Evolutionary conservation across 225 moss, liverwort and hornwort genomes (phyloP).

Genomic region (Ulota crispa): DNA sequence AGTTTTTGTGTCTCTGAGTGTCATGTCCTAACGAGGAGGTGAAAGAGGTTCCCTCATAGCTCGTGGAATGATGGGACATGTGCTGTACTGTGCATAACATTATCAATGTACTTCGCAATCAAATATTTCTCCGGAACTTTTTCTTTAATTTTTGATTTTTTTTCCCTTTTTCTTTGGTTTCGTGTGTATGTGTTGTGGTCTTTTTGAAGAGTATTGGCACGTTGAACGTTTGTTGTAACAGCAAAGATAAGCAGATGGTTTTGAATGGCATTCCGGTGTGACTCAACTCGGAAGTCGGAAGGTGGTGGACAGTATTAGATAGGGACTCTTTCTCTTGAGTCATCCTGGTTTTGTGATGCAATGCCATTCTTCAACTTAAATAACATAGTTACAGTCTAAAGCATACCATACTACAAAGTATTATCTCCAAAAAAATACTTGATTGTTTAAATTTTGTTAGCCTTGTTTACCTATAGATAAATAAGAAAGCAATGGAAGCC

Average conservation of each 20-base stretch:
- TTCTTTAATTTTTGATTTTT: neutral
- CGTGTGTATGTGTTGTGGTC: neutral
- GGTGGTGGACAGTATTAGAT: too few relatives aligned
- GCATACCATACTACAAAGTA: too few relatives aligned
- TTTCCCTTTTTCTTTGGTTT: neutral
- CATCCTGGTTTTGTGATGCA: too few relatives aligned
- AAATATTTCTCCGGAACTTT: slow-evolving; percentile 13
- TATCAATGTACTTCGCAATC: slow-evolving; percentile 35
- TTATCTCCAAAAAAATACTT: too few relatives aligned
- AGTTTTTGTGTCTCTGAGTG: slow-evolving; percentile 20
- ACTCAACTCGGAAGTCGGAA: neutral
- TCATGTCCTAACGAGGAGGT: slow-evolving; percentile 16
- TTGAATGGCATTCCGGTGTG: neutral
- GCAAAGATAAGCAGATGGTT: neutral
- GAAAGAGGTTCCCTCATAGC: slow-evolving; percentile 27
- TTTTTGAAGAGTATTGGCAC: neutral
- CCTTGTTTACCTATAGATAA: too few relatives aligned
- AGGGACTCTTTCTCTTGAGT: neutral
- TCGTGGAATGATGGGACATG: slow-evolving; percentile 22
- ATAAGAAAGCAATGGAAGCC: too few relatives aligned
- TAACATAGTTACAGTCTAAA: too few relatives aligned
- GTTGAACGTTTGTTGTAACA: too few relatives aligned
- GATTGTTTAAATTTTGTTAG: too few relatives aligned
- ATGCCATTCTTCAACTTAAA: too few relatives aligned
- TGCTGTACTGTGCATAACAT: slow-evolving; percentile 44